These are phyloP conservation scores for Diplotaxis tenuifolia DNA, from an alignment of 345 rosid species.

Conservation along the genomic window DNA sequence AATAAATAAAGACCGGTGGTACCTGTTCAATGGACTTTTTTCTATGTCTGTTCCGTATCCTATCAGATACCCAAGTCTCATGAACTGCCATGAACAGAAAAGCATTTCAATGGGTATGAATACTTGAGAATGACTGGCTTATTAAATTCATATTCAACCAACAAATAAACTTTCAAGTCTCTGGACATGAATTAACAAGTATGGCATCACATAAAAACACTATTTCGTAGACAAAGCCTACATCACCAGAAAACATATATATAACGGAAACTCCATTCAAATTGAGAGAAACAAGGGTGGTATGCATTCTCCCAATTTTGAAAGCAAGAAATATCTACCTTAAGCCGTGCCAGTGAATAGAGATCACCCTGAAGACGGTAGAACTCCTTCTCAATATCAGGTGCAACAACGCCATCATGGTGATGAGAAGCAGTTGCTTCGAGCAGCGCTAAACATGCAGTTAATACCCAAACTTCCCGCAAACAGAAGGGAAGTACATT, in stretches of 20 bases:
- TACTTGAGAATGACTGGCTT: not conserved
- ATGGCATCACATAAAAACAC: conserved; percentile 13
- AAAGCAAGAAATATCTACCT: conserved; percentile 51
- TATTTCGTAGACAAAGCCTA: conserved; percentile 11
- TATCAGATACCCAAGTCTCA: conserved; percentile 90
- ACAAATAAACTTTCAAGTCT: conserved; percentile 1
- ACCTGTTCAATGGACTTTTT: conserved; percentile 97
- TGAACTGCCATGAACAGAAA: conserved; percentile 64
- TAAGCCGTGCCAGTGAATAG: conserved; percentile 80
- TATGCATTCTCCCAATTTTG: not conserved
- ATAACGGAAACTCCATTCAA: not conserved
- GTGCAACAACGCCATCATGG: conserved; percentile 57
- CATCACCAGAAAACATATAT: conserved; percentile 4
- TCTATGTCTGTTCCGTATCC: conserved; percentile 88
- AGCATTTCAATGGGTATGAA: conserved; percentile 23
- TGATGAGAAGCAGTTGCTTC: conserved; percentile 68
- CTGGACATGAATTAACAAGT: conserved; percentile 5
- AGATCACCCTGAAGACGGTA: conserved; percentile 93
- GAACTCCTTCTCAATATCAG: conserved; percentile 90
- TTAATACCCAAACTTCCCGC: conserved; percentile 95
- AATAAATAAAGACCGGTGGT: conserved; percentile 24
- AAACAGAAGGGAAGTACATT: conserved; percentile 66
- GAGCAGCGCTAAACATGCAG: conserved; percentile 79
- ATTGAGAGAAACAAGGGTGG: conserved; percentile 7
- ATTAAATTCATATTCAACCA: conserved; percentile 11